A percentile compares a stretch with the other conserved stretches of the same genome.
Evolutionary conservation across 1,284 basidiomycete genomes (phyloP).

Genomic region (Cutaneotrichosporon curvatum): DNA sequence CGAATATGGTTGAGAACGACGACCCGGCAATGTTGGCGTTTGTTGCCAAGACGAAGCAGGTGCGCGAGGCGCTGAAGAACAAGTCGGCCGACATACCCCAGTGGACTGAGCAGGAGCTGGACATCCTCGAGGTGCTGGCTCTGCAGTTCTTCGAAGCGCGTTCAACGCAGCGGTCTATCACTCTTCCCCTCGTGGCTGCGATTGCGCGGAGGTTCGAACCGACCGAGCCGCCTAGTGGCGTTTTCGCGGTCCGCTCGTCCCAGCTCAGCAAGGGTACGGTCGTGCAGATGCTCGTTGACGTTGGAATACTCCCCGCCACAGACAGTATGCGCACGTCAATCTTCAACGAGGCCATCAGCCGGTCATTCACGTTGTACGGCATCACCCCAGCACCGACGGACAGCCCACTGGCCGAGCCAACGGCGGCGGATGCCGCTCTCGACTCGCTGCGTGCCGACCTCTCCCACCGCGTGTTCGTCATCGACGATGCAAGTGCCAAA

Average conservation of each 20-base stretch:
- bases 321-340: slow-evolving; percentile 48
- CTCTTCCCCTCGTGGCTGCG: slow-evolving; percentile 51
- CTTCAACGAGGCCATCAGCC: slow-evolving; percentile 20
- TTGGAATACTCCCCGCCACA: slow-evolving; percentile 69
- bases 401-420: slow-evolving; percentile 12
- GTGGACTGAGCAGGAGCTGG: slow-evolving; percentile 57
- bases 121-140: slow-evolving; percentile 62
- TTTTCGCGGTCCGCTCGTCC: too few relatives aligned
- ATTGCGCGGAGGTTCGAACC: slow-evolving; percentile 52
- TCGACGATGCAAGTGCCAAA: slow-evolving; percentile 73
- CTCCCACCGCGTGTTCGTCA: slow-evolving; percentile 71
- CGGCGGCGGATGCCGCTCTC: slow-evolving; percentile 10
- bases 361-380: slow-evolving; percentile 5
- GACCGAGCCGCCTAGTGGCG: too few relatives aligned
- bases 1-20: slow-evolving; percentile 50
- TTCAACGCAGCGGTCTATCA: slow-evolving; percentile 60
- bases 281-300: slow-evolving; percentile 54
- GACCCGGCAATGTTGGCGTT: slow-evolving; percentile 55
- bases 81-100: slow-evolving; percentile 18
- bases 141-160: slow-evolving; percentile 57
- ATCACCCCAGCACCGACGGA: not conserved
- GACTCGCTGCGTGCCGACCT: slow-evolving; percentile 64
- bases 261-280: slow-evolving; percentile 47
- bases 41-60: slow-evolving; percentile 52
- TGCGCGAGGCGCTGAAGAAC: slow-evolving; percentile 42